Conservation (phyloP, 257 asterid species). For the Datura wrightii region DNA sequence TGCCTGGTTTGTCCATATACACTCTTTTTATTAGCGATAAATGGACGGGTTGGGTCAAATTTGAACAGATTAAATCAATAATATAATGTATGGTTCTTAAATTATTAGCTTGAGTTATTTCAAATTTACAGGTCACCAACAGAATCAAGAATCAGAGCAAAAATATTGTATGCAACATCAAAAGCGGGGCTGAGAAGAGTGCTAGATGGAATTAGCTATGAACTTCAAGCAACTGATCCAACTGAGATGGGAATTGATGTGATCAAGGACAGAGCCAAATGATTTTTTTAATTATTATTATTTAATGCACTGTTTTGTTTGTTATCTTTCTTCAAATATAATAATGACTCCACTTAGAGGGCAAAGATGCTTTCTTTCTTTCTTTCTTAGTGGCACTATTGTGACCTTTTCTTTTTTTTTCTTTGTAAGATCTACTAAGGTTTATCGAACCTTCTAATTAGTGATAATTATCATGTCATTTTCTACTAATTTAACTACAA, state of each 20-base stretch:
- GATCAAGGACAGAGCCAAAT: conserved; percentile 69
- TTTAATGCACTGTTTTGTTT: conserved; percentile 26
- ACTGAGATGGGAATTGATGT: conserved; percentile 90
- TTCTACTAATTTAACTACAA: conserved; percentile 32
- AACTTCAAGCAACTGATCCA: conserved; percentile 92
- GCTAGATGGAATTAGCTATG: conserved; percentile 82
- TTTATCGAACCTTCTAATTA: conserved; percentile 45
- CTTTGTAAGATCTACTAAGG: conserved; percentile 39
- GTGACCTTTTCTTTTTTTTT: conserved; percentile 21
- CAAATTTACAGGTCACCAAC: conserved; percentile 65
- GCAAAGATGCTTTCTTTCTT: conserved; percentile 35
- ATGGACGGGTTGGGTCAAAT: neutral
- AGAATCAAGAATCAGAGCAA: conserved; percentile 80
- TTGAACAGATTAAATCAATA: too few relatives aligned
- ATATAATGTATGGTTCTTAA: neutral
- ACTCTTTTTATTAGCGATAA: neutral
- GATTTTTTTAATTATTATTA: neutral
- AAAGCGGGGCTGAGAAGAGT: conserved; percentile 80
- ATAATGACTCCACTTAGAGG: conserved; percentile 46
- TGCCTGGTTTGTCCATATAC: conserved; percentile 62
- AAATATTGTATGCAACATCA: conserved; percentile 89
- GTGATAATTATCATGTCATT: conserved; percentile 35
- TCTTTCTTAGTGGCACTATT: conserved; percentile 32
- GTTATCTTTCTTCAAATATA: conserved; percentile 41
- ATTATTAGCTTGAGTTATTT: neutral